A percentile compares a stretch with the other conserved stretches of the same genome.
Evolutionary conservation across 2,329 filamentous ascomycete species (phyloP).

Genomic region (Ophiocordyceps camponoti-floridani): DNA sequence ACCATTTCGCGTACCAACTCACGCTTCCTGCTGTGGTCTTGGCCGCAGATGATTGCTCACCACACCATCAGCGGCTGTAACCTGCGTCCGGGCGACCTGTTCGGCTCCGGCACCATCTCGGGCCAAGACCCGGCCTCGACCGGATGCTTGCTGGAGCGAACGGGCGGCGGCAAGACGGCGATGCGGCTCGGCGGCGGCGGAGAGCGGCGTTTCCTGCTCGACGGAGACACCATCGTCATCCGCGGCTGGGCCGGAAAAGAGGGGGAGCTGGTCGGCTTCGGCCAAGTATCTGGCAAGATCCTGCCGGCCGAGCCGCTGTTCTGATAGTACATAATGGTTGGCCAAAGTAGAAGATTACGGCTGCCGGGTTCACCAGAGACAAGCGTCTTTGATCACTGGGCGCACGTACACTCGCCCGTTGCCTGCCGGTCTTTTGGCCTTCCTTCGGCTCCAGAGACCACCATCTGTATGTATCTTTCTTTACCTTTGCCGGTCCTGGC

Average conservation of each 20-base stretch:
- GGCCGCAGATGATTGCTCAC: conserved; percentile 70
- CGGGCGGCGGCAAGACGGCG: conserved; percentile 45
- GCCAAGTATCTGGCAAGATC: conserved; percentile 51
- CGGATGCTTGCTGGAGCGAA: conserved; percentile 59
- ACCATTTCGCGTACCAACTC: conserved; percentile 16
- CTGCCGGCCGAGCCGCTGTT: conserved; percentile 13
- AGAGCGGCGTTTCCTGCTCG: conserved; percentile 52
- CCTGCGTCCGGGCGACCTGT: conserved; percentile 53
- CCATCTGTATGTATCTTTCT: no score
- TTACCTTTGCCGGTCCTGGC: no score
- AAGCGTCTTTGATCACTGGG: background rate
- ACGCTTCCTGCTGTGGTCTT: conserved; percentile 51
- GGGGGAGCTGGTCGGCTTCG: conserved; percentile 56
- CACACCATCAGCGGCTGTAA: conserved; percentile 64
- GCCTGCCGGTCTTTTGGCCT: background rate
- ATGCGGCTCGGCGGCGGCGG: conserved; percentile 46
- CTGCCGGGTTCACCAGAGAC: background rate
- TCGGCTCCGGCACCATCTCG: conserved; percentile 61
- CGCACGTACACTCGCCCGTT: background rate
- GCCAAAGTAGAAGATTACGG: background rate
- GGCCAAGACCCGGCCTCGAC: conserved; percentile 45
- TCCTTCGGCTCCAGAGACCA: background rate
- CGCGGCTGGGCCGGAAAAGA: conserved; percentile 48
- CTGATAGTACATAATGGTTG: conserved; percentile 2
- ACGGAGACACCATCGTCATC: conserved; percentile 54